Conservation (phyloP, 768 basidiomycete species). For the Paxillus rubicundulus region DNA sequence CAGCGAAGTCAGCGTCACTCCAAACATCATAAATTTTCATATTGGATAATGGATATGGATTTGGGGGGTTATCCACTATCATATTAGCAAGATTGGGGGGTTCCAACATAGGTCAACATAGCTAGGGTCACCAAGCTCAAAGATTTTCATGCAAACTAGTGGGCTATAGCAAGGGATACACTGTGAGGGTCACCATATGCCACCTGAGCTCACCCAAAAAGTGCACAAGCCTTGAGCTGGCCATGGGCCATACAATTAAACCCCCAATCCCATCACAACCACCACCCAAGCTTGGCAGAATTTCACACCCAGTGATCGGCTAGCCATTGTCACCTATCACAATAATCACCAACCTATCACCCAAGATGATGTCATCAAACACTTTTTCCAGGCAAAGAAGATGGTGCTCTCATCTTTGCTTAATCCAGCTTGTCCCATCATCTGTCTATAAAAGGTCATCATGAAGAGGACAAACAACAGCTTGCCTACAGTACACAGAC, state of each 20-base stretch:
- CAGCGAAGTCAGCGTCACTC: too few relatives aligned
- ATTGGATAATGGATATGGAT: conserved; percentile 2
- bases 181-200: not conserved
- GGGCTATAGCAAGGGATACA: not conserved
- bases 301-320: conserved; percentile 8
- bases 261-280: not conserved
- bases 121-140: too few relatives aligned
- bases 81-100: not conserved
- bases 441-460: conserved; percentile 1
- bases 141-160: not conserved
- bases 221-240: not conserved
- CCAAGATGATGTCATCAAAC: conserved; percentile 1
- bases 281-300: not conserved
- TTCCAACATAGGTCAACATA: too few relatives aligned
- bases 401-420: conserved; percentile 4
- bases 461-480: conserved; percentile 4
- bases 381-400: not conserved
- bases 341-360: not conserved
- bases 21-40: not conserved
- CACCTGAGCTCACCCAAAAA: not conserved
- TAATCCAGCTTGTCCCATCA: not conserved
- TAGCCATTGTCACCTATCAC: conserved; percentile 1
- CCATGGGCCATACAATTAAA: not conserved
- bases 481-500: too few relatives aligned
- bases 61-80: conserved; percentile 1